Evolutionary conservation across 2,329 filamentous ascomycete species (phyloP).

Genomic region (Diaporthe destruens): DNA sequence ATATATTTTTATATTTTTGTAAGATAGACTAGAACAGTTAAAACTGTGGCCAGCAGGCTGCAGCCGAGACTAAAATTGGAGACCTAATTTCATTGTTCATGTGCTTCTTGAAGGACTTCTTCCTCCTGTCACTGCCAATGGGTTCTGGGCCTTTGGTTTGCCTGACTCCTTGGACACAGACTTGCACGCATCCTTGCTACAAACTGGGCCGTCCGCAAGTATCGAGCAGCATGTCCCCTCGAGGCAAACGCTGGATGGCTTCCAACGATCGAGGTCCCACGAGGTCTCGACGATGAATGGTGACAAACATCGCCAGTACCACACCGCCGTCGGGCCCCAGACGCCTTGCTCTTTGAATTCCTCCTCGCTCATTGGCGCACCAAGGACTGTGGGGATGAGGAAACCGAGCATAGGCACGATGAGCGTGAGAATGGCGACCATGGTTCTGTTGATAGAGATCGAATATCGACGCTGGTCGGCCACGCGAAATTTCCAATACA

Average conservation of each 20-base stretch:
- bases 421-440: background rate
- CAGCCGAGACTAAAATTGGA: background rate
- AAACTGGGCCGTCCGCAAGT: constrained; percentile 17
- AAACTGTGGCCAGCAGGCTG: too few relatives aligned
- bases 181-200: constrained; percentile 14
- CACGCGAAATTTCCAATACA: background rate
- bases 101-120: constrained; percentile 7
- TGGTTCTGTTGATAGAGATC: background rate
- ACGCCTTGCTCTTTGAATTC: constrained; percentile 15
- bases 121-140: constrained; percentile 3
- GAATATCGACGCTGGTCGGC: too few relatives aligned
- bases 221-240: constrained; percentile 24
- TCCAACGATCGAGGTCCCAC: background rate
- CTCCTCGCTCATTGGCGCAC: background rate
- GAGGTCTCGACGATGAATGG: constrained; percentile 11
- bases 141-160: constrained; percentile 1
- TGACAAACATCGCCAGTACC: constrained; percentile 27
- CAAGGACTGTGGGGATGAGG: background rate
- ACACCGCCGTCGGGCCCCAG: constrained; percentile 16
- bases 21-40: too few relatives aligned
- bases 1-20: too few relatives aligned
- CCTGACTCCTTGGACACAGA: background rate
- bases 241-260: constrained; percentile 12
- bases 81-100: background rate
- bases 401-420: background rate